phyloP scores from a whole-genome alignment of 2,329 filamentous ascomycete species.

The Drechslerella stenobrocha region DNA sequence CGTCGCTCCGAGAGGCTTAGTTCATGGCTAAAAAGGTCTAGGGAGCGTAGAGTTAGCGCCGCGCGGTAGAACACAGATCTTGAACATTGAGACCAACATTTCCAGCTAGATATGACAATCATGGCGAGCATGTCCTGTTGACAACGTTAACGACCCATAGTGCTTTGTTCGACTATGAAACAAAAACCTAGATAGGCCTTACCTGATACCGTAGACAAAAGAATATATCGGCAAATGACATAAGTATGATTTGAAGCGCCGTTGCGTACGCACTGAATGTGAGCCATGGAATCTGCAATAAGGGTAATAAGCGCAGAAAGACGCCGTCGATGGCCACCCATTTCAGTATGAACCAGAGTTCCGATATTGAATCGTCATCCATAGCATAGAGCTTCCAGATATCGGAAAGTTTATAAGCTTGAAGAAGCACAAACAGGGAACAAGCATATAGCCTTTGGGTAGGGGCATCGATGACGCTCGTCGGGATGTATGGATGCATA shows the following conservation, averaged over 20 bases:
- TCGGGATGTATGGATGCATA: conserved; percentile 71
- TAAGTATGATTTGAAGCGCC: conserved; percentile 61
- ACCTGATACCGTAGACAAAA: conserved; percentile 59
- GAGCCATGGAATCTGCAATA: conserved; percentile 91
- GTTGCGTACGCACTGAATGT: conserved; percentile 70
- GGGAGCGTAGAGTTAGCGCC: neutral
- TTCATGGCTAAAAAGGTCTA: conserved; percentile 85
- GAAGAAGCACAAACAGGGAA: conserved; percentile 73
- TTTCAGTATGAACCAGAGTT: conserved; percentile 81
- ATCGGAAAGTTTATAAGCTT: conserved; percentile 85
- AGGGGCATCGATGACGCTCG: conserved; percentile 81
- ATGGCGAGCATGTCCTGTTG: conserved; percentile 19
- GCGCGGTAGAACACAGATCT: neutral
- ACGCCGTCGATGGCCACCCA: conserved; percentile 85
- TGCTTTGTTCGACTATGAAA: neutral
- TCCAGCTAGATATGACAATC: conserved; percentile 26
- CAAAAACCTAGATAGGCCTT: neutral
- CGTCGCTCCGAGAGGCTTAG: conserved; percentile 88
- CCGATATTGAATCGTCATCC: conserved; percentile 73
- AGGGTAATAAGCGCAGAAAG: conserved; percentile 84
- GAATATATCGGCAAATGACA: conserved; percentile 80
- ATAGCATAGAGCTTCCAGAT: conserved; percentile 57
- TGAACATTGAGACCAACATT: conserved; percentile 23
- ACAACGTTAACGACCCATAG: neutral
- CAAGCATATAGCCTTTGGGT: conserved; percentile 86